phyloP scores from a whole-genome alignment of 495 filamentous ascomycete genomes.

The Neohortaea acidophila region DNA sequence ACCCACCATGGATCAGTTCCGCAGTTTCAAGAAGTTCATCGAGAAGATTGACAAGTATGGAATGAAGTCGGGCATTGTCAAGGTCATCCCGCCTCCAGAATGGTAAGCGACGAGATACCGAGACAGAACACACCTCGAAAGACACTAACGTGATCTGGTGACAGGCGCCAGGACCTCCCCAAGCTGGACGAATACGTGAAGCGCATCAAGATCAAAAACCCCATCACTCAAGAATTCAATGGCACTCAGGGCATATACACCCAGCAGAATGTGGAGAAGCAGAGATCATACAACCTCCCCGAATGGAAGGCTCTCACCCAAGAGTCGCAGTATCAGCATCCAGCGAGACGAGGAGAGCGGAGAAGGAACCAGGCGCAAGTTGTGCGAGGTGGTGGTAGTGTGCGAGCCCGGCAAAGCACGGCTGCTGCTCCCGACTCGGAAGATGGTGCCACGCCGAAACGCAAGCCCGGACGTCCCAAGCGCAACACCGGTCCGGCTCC shows the following conservation, averaged over 20 bases:
- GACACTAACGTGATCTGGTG: constrained; percentile 1
- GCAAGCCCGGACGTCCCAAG: constrained; percentile 19
- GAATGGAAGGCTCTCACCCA: constrained; percentile 89
- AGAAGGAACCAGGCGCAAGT: constrained; percentile 57
- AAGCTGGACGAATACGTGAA: constrained; percentile 73
- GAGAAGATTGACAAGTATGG: constrained; percentile 81
- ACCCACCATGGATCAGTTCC: constrained; percentile 89
- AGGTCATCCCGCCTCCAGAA: constrained; percentile 86
- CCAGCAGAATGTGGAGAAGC: constrained; percentile 89
- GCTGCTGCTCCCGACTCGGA: constrained; percentile 1
- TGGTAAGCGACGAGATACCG: constrained; percentile 40
- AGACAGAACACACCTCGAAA: too few species aligned
- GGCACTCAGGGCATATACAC: constrained; percentile 86
- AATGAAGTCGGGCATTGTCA: constrained; percentile 93
- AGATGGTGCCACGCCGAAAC: constrained; percentile 12
- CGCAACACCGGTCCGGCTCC: background rate
- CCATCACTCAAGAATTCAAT: constrained; percentile 94
- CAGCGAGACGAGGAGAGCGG: constrained; percentile 81
- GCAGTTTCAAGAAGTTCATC: constrained; percentile 77
- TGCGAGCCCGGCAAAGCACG: constrained; percentile 11
- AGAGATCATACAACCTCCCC: constrained; percentile 86
- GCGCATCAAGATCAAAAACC: constrained; percentile 82
- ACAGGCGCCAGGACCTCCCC: constrained; percentile 56
- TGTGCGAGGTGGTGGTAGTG: constrained; percentile 20
- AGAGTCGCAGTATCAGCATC: constrained; percentile 87